These are phyloP conservation scores for Curvularia spicifera DNA, from an alignment of 2,329 filamentous ascomycete genomes.

Conservation along the genomic window DNA sequence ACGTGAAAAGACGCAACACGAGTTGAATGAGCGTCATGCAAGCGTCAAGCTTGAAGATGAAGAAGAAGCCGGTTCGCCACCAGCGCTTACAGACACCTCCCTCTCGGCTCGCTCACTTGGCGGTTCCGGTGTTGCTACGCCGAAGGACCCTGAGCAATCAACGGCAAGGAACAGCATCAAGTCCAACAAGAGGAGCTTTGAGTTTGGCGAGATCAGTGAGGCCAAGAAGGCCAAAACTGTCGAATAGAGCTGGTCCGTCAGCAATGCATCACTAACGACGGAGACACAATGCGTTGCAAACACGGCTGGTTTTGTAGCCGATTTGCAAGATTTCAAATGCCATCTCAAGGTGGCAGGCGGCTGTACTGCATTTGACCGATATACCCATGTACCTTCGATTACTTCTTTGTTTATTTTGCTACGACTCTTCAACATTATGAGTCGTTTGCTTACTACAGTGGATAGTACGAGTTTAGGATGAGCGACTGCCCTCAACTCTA, in stretches of 20 bases:
- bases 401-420: not conserved
- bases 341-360: not conserved
- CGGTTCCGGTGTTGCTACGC: conserved; percentile 34
- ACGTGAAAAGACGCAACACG: conserved; percentile 24
- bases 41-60: conserved; percentile 17
- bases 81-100: conserved; percentile 37
- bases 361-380: not conserved
- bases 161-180: conserved; percentile 6
- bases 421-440: not conserved
- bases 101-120: conserved; percentile 31
- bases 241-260: conserved; percentile 9
- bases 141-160: conserved; percentile 15
- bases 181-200: conserved; percentile 8
- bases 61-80: conserved; percentile 28
- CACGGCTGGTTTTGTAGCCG: not conserved
- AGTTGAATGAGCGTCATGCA: conserved; percentile 22
- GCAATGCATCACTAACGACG: conserved; percentile 7
- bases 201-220: conserved; percentile 9
- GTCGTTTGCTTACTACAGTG: not conserved
- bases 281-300: not conserved
- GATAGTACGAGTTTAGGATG: not conserved
- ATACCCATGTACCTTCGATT: not conserved
- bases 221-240: conserved; percentile 27
- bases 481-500: not conserved
- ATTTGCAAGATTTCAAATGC: not conserved